A percentile compares a stretch with the other conserved stretches of the same genome.
Conservation (phyloP, 176 grass and related monocot species). For the Rhynchospora breviuscula region DNA sequence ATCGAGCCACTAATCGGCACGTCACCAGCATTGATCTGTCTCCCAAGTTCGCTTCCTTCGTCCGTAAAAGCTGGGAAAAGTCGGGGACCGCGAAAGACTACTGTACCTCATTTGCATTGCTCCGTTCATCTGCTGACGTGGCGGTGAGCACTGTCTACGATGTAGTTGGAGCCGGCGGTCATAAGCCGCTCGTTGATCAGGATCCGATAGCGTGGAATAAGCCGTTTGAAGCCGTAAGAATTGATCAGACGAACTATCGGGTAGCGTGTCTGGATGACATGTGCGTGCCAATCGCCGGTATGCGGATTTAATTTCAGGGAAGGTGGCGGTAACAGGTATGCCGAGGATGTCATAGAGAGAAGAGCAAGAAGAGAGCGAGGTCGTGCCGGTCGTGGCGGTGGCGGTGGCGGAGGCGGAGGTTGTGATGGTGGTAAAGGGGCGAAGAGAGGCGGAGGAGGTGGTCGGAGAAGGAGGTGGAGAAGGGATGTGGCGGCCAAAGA, state of each 20-base stretch:
- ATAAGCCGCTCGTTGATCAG: conserved; percentile 22
- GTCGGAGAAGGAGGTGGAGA: conserved; percentile 15
- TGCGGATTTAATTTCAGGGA: conserved; percentile 30
- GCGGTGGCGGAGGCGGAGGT: background rate
- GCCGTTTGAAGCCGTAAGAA: conserved; percentile 16
- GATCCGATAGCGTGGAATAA: conserved; percentile 20
- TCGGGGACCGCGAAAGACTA: conserved; percentile 12
- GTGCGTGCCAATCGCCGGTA: conserved; percentile 27
- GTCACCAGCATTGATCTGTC: conserved; percentile 36
- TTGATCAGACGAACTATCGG: conserved; percentile 4
- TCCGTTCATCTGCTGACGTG: background rate
- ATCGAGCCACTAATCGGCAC: background rate
- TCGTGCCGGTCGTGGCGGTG: background rate
- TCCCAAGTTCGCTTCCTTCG: conserved; percentile 11
- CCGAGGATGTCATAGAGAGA: conserved; percentile 37
- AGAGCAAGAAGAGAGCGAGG: background rate
- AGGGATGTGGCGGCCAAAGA: background rate
- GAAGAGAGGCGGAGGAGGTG: background rate
- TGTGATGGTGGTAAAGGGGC: background rate
- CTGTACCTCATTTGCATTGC: background rate
- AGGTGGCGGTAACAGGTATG: conserved; percentile 16
- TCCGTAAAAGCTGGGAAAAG: background rate
- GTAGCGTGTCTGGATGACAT: conserved; percentile 32
- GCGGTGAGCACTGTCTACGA: background rate
- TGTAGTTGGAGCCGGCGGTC: background rate